A percentile compares a stretch with the other conserved stretches of the same genome.
phyloP scores from a whole-genome alignment of 768 basidiomycete genomes.

The Suillus tomentosus region DNA sequence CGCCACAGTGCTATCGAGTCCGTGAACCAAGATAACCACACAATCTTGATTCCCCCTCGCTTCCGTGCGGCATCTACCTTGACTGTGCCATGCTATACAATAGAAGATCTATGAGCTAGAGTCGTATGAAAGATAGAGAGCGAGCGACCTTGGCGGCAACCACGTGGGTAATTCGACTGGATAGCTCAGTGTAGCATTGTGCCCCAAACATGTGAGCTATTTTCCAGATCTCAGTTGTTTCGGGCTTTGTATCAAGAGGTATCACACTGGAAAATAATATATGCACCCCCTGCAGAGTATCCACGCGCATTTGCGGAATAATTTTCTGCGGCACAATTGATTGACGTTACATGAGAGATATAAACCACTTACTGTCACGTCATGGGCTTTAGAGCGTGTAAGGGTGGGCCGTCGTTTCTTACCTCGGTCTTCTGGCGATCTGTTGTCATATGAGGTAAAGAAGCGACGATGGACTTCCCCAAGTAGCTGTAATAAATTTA shows the following conservation, averaged over 20 bases:
- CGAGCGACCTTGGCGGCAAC: constrained; percentile 80
- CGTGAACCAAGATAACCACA: constrained; percentile 88
- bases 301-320: constrained; percentile 76
- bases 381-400: constrained; percentile 46
- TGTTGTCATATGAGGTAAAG: constrained; percentile 65
- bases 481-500: constrained; percentile 58
- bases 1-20: constrained; percentile 90
- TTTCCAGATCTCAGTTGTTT: constrained; percentile 83
- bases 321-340: constrained; percentile 56
- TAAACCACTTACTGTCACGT: constrained; percentile 71
- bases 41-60: constrained; percentile 78
- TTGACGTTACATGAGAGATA: constrained; percentile 9
- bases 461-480: constrained; percentile 77
- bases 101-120: constrained; percentile 12
- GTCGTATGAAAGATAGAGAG: constrained; percentile 5
- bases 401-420: constrained; percentile 29
- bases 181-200: constrained; percentile 69
- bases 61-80: constrained; percentile 86
- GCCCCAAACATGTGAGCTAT: constrained; percentile 90
- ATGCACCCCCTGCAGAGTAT: constrained; percentile 76
- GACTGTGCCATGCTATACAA: constrained; percentile 74
- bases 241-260: constrained; percentile 81
- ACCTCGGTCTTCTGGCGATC: constrained; percentile 28
- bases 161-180: constrained; percentile 76
- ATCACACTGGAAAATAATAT: constrained; percentile 95